Evolutionary conservation across 192 early-diverging fungal genomes (phyloP).

Genomic region (Glomus cerebriforme): DNA sequence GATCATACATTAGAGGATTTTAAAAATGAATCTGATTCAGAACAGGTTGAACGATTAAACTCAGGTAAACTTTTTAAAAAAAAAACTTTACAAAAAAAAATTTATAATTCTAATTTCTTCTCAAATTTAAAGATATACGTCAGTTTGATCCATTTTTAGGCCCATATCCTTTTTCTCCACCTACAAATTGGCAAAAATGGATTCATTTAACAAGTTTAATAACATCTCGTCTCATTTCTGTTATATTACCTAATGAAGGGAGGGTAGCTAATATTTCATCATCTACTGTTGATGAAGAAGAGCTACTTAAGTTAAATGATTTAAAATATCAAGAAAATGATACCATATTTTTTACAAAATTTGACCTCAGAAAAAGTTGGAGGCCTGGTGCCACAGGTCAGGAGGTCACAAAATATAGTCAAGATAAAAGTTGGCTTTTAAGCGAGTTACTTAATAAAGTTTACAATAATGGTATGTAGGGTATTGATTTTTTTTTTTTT

Average conservation of each 20-base stretch:
- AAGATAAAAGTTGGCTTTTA: slow-evolving; percentile 90
- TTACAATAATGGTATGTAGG: slow-evolving; percentile 49
- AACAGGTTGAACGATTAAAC: slow-evolving; percentile 63
- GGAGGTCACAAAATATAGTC: slow-evolving; percentile 74
- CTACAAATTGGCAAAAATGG: slow-evolving; percentile 77
- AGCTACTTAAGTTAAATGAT: background rate
- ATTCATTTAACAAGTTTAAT: slow-evolving; percentile 72
- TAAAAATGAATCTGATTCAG: slow-evolving; percentile 53
- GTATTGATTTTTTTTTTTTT: background rate
- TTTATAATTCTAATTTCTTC: background rate
- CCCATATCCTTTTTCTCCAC: slow-evolving; percentile 74
- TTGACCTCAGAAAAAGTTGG: slow-evolving; percentile 85
- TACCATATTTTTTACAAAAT: slow-evolving; percentile 62
- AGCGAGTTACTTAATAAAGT: slow-evolving; percentile 47
- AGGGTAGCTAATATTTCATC: slow-evolving; percentile 22
- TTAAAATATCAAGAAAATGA: slow-evolving; percentile 19
- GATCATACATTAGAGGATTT: slow-evolving; percentile 73
- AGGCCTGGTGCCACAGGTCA: slow-evolving; percentile 65
- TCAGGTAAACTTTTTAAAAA: slow-evolving; percentile 54
- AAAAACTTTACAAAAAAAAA: background rate
- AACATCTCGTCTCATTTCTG: slow-evolving; percentile 24
- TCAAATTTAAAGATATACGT: slow-evolving; percentile 59
- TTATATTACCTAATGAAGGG: slow-evolving; percentile 16
- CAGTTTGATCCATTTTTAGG: slow-evolving; percentile 81
- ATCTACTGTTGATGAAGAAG: slow-evolving; percentile 31